Percentiles rank a stretch among this genome's conserved stretches.
Evolutionary conservation across 2,329 filamentous ascomycete genomes (phyloP).

Genomic region (Scytalidium sp.): DNA sequence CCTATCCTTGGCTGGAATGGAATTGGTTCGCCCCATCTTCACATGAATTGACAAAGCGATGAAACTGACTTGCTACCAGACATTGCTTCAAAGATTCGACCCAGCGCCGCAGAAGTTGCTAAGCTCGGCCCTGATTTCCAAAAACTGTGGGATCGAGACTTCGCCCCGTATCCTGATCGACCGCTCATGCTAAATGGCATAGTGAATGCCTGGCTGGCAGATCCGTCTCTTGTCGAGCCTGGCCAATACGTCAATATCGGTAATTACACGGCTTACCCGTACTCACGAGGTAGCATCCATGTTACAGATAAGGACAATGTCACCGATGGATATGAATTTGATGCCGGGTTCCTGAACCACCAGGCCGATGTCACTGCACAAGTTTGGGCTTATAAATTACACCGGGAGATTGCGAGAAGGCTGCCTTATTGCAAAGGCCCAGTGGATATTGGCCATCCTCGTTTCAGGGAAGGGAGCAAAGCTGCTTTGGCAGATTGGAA

Average conservation of each 20-base stretch:
- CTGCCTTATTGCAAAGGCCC: constrained; percentile 50
- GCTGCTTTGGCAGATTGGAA: constrained; percentile 36
- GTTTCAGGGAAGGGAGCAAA: constrained; percentile 38
- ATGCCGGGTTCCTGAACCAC: constrained; percentile 55
- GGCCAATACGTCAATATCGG: constrained; percentile 51
- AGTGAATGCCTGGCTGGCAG: constrained; percentile 41
- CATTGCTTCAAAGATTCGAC: constrained; percentile 52
- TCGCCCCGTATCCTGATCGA: constrained; percentile 29
- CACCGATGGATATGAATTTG: constrained; percentile 49
- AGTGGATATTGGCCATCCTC: constrained; percentile 38
- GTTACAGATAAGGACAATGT: constrained; percentile 43
- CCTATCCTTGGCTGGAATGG: constrained; percentile 55
- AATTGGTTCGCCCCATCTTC: constrained; percentile 29
- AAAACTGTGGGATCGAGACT: constrained; percentile 53
- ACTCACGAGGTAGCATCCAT: constrained; percentile 59
- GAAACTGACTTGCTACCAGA: constrained; percentile 32
- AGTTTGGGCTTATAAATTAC: constrained; percentile 62
- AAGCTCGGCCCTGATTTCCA: constrained; percentile 44
- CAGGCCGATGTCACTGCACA: constrained; percentile 55
- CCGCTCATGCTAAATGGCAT: constrained; percentile 50
- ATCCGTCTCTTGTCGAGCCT: constrained; percentile 33
- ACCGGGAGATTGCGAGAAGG: constrained; percentile 58
- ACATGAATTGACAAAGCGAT: neutral
- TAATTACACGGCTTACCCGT: constrained; percentile 57
- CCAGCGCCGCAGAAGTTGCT: constrained; percentile 45